Conservation (phyloP, 345 rosid species). For the Lenwebbia sp. region DNA sequence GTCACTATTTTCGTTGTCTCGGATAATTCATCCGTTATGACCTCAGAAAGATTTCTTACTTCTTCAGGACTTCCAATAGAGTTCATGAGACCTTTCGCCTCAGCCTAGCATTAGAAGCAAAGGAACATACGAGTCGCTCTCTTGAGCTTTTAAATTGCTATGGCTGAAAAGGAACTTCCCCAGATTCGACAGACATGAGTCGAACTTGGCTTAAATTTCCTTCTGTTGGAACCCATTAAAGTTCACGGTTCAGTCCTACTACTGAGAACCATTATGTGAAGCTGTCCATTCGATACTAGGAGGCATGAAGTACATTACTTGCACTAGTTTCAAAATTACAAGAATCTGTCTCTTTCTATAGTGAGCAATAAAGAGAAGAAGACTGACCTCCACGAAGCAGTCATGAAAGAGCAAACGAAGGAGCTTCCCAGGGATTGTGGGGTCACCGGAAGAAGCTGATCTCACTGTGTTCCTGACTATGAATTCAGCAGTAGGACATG, state of each 20-base stretch:
- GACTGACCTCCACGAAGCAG: constrained; percentile 76
- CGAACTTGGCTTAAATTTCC: not conserved
- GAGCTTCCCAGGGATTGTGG: constrained; percentile 77
- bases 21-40: not conserved
- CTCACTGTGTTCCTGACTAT: constrained; percentile 54
- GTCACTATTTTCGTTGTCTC: not conserved
- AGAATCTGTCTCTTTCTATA: not conserved
- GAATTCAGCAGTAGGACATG: constrained; percentile 69
- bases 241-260: not conserved
- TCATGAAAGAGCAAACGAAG: constrained; percentile 84
- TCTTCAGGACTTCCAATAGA: not conserved
- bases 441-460: constrained; percentile 55
- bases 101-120: not conserved
- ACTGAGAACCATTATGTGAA: not conserved
- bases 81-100: not conserved
- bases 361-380: not conserved
- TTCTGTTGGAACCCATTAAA: not conserved
- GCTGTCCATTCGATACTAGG: not conserved
- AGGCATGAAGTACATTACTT: not conserved
- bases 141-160: not conserved
- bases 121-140: not conserved
- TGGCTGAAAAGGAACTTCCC: not conserved
- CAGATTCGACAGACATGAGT: not conserved
- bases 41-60: not conserved
- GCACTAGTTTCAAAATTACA: not conserved